phyloP scores from a whole-genome alignment of 805 yeast species.

The Candida maesae region DNA sequence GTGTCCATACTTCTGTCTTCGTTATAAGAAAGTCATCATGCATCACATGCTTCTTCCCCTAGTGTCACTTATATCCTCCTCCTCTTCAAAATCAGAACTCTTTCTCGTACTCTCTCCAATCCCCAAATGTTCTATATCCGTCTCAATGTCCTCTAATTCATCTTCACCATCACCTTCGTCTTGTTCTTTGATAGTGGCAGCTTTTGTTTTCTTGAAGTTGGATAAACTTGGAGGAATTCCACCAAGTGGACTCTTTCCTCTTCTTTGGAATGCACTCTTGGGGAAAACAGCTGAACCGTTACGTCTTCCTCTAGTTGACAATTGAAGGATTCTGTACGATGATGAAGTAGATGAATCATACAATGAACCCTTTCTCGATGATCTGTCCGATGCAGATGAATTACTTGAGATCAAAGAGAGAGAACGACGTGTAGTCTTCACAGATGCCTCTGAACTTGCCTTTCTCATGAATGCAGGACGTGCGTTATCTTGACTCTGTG shows the following conservation, averaged over 20 bases:
- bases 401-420: slow-evolving; percentile 6
- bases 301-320: slow-evolving; percentile 19
- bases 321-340: slow-evolving; percentile 16
- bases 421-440: slow-evolving; percentile 28
- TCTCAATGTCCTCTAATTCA: slow-evolving; percentile 19
- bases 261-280: slow-evolving; percentile 15
- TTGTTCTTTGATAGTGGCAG: slow-evolving; percentile 24
- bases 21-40: too few species aligned
- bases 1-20: too few species aligned
- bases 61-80: slow-evolving; percentile 16
- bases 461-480: slow-evolving; percentile 23
- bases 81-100: slow-evolving; percentile 25
- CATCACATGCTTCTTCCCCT: slow-evolving; percentile 12
- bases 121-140: slow-evolving; percentile 21
- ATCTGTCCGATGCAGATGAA: slow-evolving; percentile 29
- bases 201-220: slow-evolving; percentile 16
- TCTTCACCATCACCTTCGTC: slow-evolving; percentile 14
- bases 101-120: slow-evolving; percentile 22
- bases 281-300: slow-evolving; percentile 24
- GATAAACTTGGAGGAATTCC: slow-evolving; percentile 19
- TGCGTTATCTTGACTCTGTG: slow-evolving; percentile 9
- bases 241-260: slow-evolving; percentile 29
- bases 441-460: slow-evolving; percentile 23
- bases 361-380: slow-evolving; percentile 37
- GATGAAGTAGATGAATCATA: slow-evolving; percentile 35